A percentile compares a stretch with the other conserved stretches of the same genome.
Evolutionary conservation across 1,139 yeast species (phyloP).

Genomic region (Kodamaea plutei): DNA sequence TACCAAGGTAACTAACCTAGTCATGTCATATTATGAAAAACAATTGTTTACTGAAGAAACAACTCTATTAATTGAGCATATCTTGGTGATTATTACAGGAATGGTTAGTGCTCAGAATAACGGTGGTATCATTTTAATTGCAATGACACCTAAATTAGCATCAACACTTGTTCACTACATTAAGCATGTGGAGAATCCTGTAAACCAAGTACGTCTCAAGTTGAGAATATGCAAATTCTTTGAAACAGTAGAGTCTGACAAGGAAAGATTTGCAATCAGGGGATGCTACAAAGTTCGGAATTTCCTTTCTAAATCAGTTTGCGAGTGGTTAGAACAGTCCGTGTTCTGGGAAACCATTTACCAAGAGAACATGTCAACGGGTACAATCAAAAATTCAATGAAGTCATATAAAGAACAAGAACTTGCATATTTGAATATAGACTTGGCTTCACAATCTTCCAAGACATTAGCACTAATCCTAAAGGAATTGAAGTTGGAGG

Average conservation of each 20-base stretch:
- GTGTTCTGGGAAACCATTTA: slow-evolving; percentile 22
- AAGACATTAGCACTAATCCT: slow-evolving; percentile 54
- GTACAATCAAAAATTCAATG: slow-evolving; percentile 4
- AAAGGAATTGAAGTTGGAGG: slow-evolving; percentile 54
- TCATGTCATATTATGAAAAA: slow-evolving; percentile 24
- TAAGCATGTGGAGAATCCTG: slow-evolving; percentile 28
- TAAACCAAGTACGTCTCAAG: slow-evolving; percentile 46
- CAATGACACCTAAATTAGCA: slow-evolving; percentile 32
- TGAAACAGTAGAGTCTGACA: slow-evolving; percentile 44
- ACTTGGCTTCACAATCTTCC: slow-evolving; percentile 64
- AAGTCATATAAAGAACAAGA: slow-evolving; percentile 32
- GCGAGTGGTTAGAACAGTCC: slow-evolving; percentile 68
- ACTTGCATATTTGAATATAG: slow-evolving; percentile 52
- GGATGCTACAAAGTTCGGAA: slow-evolving; percentile 63
- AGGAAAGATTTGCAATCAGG: slow-evolving; percentile 35
- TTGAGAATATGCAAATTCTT: slow-evolving; percentile 57
- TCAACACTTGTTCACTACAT: slow-evolving; percentile 30
- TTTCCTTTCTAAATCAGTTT: slow-evolving; percentile 51
- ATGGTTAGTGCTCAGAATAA: slow-evolving; percentile 35
- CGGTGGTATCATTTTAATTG: slow-evolving; percentile 35
- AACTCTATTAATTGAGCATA: slow-evolving; percentile 37
- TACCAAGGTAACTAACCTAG: slow-evolving; percentile 28
- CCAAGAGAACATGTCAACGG: background rate
- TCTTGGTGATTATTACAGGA: slow-evolving; percentile 33
- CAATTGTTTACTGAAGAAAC: slow-evolving; percentile 27